A percentile compares a stretch with the other conserved stretches of the same genome.
Evolutionary conservation across 345 rosid genomes (phyloP).

Genomic region (Erodium maritimum): DNA sequence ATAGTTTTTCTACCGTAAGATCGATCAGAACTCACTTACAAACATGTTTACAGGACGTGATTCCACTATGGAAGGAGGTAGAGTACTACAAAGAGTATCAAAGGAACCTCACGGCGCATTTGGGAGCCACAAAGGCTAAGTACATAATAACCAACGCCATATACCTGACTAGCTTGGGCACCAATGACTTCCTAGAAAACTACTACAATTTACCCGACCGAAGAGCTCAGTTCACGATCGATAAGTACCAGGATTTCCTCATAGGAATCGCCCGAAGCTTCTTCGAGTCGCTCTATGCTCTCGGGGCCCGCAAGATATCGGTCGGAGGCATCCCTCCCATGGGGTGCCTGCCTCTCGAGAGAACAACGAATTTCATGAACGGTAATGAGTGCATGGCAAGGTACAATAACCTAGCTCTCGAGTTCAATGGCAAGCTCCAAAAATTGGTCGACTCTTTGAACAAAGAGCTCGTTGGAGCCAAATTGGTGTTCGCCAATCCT

Average conservation of each 20-base stretch:
- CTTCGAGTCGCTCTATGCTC: constrained; percentile 21
- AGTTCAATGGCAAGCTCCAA: constrained; percentile 38
- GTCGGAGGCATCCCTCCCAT: constrained; percentile 53
- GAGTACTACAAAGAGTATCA: constrained; percentile 45
- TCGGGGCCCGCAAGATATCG: constrained; percentile 46
- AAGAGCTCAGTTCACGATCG: constrained; percentile 19
- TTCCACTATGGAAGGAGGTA: constrained; percentile 48
- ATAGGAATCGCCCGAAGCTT: constrained; percentile 24
- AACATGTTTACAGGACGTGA: constrained; percentile 51
- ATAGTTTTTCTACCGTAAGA: no score
- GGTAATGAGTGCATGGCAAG: constrained; percentile 18
- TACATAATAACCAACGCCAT: constrained; percentile 23
- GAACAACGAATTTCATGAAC: constrained; percentile 29
- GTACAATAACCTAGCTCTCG: constrained; percentile 37
- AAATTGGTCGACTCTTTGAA: constrained; percentile 19
- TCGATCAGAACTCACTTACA: no score
- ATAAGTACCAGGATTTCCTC: constrained; percentile 36
- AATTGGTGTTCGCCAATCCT: constrained; percentile 31
- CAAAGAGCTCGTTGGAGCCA: constrained; percentile 30
- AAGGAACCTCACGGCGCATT: constrained; percentile 24
- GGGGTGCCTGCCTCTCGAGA: constrained; percentile 67
- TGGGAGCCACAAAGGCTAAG: constrained; percentile 26
- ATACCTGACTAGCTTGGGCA: constrained; percentile 46
- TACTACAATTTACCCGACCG: constrained; percentile 33
- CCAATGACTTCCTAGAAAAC: constrained; percentile 57